phyloP scores from a whole-genome alignment of 257 asterid species.

The Solanum tacnaense region DNA sequence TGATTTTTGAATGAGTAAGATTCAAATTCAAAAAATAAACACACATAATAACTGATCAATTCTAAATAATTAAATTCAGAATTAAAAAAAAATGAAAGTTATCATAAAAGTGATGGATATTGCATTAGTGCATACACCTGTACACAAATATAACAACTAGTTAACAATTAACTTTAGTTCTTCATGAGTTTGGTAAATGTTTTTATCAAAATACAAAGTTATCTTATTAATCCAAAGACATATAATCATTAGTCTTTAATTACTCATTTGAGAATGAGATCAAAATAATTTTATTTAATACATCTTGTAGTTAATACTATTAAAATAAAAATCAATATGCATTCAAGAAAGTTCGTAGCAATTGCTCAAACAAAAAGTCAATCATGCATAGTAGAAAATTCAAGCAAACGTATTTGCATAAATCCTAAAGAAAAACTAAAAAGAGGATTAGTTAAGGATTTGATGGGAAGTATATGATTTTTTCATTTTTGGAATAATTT shows the following conservation, averaged over 20 bases:
- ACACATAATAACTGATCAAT: not conserved
- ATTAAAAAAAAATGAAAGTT: not conserved
- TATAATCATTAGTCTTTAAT: not conserved
- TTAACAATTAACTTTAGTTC: not conserved
- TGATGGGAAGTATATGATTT: not conserved
- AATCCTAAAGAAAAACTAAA: not conserved
- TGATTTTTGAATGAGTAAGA: no score
- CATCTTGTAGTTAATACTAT: not conserved
- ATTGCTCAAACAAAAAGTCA: not conserved
- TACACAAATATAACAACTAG: not conserved
- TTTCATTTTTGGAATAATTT: no score
- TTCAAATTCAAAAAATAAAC: no score
- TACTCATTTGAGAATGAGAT: not conserved
- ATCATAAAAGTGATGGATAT: not conserved
- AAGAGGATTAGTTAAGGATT: not conserved
- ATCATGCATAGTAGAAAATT: not conserved
- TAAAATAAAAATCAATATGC: not conserved
- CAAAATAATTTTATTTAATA: not conserved
- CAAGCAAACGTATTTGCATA: not conserved
- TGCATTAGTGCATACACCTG: not conserved
- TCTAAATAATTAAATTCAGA: not conserved
- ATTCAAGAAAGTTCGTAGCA: not conserved
- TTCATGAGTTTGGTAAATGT: not conserved
- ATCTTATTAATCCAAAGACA: not conserved
- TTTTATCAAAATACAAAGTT: not conserved